These are phyloP conservation scores for Lycium ferocissimum DNA, from an alignment of 257 asterid genomes.

Conservation along the genomic window DNA sequence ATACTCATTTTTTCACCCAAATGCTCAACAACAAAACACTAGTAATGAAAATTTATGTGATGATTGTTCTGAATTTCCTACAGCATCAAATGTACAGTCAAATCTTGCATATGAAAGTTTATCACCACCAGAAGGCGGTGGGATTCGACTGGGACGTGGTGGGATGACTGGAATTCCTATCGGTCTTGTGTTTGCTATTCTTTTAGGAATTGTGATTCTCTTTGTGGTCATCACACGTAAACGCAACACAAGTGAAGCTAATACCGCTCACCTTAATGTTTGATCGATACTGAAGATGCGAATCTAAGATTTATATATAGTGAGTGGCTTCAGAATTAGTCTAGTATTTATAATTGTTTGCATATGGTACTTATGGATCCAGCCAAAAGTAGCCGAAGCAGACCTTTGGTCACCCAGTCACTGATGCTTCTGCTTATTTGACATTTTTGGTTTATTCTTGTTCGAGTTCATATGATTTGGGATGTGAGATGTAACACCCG, in stretches of 20 bases:
- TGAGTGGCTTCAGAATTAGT: not conserved
- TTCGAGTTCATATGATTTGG: too few species aligned
- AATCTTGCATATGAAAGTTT: slow-evolving; percentile 39
- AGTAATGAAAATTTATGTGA: not conserved
- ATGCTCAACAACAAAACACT: slow-evolving; percentile 19
- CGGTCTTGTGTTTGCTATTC: slow-evolving; percentile 37
- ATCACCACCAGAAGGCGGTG: slow-evolving; percentile 20
- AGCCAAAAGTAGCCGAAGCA: not conserved
- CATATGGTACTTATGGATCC: not conserved
- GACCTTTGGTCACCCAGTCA: too few species aligned
- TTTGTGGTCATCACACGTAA: slow-evolving; percentile 34
- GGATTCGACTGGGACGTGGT: slow-evolving; percentile 27
- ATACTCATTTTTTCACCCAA: slow-evolving; percentile 48
- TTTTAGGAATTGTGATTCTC: slow-evolving; percentile 42
- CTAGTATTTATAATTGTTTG: not conserved
- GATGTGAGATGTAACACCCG: too few species aligned
- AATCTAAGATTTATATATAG: not conserved
- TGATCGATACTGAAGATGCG: not conserved
- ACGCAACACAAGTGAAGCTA: slow-evolving; percentile 29
- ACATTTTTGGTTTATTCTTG: too few species aligned
- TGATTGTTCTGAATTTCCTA: slow-evolving; percentile 42
- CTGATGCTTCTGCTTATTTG: too few species aligned
- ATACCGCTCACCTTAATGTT: slow-evolving; percentile 35
- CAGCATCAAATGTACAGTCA: slow-evolving; percentile 46
- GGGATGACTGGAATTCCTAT: slow-evolving; percentile 42